Percentiles rank a stretch among this genome's conserved stretches.
These are phyloP conservation scores for Colletotrichum sp. DNA, from an alignment of 2,329 filamentous ascomycete species.

Conservation along the genomic window DNA sequence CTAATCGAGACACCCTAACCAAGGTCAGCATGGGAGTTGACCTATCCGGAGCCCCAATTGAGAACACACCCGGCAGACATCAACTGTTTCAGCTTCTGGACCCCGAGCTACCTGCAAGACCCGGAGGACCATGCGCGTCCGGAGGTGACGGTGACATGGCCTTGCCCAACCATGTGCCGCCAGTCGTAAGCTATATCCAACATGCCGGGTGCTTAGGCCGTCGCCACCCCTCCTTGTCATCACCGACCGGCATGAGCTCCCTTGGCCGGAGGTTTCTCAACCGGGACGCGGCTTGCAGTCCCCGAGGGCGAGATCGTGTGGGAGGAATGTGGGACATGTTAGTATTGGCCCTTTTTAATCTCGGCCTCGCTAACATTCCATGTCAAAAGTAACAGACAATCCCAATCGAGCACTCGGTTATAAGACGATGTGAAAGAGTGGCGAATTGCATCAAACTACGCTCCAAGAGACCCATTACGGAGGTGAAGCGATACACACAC, in stretches of 20 bases:
- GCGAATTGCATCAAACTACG: not conserved
- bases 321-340: not conserved
- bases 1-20: not conserved
- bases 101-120: not conserved
- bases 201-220: not conserved
- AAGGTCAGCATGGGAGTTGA: not conserved
- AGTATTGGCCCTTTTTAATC: not conserved
- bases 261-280: not conserved
- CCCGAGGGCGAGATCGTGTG: not conserved
- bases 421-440: not conserved
- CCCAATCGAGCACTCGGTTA: not conserved
- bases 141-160: not conserved
- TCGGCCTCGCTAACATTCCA: not conserved
- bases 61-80: not conserved
- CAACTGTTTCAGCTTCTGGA: not conserved
- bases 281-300: not conserved
- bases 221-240: not conserved
- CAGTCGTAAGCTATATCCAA: not conserved
- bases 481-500: not conserved
- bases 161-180: not conserved
- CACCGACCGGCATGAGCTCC: not conserved
- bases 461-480: not conserved
- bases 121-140: not conserved
- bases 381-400: not conserved
- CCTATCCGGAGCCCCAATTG: not conserved